A percentile compares a stretch with the other conserved stretches of the same genome.
phyloP scores from a whole-genome alignment of 2,329 filamentous ascomycete genomes.

The Sarocladium oryzae region DNA sequence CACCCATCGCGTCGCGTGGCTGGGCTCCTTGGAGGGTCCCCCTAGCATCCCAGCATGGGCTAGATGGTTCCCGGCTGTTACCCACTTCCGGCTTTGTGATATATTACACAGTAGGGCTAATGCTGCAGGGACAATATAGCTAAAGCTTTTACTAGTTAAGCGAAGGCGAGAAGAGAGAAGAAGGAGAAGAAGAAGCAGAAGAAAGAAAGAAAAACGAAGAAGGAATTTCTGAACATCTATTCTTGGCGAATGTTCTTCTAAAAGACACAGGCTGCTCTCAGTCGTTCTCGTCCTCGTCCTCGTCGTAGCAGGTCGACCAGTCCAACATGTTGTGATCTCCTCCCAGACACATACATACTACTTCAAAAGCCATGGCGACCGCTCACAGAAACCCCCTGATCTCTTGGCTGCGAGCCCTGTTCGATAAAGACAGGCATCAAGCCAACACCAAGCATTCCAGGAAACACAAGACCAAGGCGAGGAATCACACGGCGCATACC shows the following conservation, averaged over 20 bases:
- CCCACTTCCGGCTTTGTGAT: background rate
- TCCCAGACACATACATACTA: background rate
- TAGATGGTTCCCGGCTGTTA: background rate
- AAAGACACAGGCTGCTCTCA: no score
- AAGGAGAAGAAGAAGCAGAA: no score
- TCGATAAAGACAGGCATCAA: constrained; percentile 3
- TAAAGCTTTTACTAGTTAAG: no score
- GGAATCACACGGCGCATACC: no score
- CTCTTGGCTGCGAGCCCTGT: background rate
- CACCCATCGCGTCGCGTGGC: background rate
- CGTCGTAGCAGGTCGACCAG: background rate
- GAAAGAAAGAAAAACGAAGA: no score
- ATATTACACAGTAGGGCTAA: no score
- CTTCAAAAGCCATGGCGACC: background rate
- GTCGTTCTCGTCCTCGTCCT: no score
- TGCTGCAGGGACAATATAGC: no score
- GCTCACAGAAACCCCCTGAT: background rate
- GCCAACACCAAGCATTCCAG: background rate
- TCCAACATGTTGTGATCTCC: background rate
- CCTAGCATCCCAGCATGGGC: no score
- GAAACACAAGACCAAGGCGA: background rate
- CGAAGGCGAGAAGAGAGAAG: no score
- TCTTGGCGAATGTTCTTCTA: no score
- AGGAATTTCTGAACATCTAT: no score
- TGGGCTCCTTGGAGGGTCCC: background rate